Evolutionary conservation across 2,329 filamentous ascomycete species (phyloP).

Genomic region (Ascochyta koolunga): DNA sequence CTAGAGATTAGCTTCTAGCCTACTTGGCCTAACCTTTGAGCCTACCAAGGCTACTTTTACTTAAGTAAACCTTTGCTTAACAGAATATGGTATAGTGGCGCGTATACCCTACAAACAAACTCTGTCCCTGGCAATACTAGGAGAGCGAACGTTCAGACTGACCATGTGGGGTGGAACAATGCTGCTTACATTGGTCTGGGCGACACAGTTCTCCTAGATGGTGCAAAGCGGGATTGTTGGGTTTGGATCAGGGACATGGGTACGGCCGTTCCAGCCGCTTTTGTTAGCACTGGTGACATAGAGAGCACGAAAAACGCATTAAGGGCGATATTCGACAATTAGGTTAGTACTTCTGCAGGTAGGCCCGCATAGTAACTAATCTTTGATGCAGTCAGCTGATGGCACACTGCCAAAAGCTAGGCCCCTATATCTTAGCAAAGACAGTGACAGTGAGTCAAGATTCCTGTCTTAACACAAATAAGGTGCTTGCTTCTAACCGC

Average conservation of each 20-base stretch:
- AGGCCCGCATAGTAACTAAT: too few species aligned
- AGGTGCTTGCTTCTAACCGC: background rate
- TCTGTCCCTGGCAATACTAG: slow-evolving; percentile 44
- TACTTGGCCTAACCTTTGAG: slow-evolving; percentile 54
- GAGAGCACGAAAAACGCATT: slow-evolving; percentile 56
- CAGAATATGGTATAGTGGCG: slow-evolving; percentile 62
- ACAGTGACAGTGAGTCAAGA: slow-evolving; percentile 30
- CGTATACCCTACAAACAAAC: slow-evolving; percentile 50
- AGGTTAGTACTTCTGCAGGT: slow-evolving; percentile 17
- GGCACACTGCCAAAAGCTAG: slow-evolving; percentile 50
- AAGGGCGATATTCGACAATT: slow-evolving; percentile 52
- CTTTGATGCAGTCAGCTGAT: slow-evolving; percentile 20
- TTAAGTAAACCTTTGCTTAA: slow-evolving; percentile 56
- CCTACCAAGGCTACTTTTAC: slow-evolving; percentile 48
- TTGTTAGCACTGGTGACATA: slow-evolving; percentile 53
- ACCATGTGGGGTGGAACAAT: slow-evolving; percentile 21
- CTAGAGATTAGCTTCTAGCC: slow-evolving; percentile 58
- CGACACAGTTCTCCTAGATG: slow-evolving; percentile 33
- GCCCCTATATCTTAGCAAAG: slow-evolving; percentile 46
- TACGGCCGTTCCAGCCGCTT: slow-evolving; percentile 54
- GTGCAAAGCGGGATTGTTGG: slow-evolving; percentile 13
- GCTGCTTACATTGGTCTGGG: slow-evolving; percentile 55
- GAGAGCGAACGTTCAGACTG: slow-evolving; percentile 5
- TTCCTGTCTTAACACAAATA: too few species aligned
- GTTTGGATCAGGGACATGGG: slow-evolving; percentile 48